Percentiles rank a stretch among this genome's conserved stretches.
Conservation (phyloP, 176 grass and related monocot species). For the Carex littledalei region DNA sequence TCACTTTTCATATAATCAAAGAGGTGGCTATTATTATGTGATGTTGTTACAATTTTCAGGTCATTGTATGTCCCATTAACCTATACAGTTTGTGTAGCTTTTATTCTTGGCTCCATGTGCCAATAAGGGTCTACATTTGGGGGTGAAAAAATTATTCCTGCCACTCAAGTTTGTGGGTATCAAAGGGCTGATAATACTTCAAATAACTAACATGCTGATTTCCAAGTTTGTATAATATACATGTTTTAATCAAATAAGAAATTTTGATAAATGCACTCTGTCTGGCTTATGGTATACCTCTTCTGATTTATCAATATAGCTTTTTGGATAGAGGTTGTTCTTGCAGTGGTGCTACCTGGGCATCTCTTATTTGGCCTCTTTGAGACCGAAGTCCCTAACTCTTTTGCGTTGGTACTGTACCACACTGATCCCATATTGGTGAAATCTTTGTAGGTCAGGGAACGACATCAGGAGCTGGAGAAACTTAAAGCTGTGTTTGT, state of each 20-base stretch:
- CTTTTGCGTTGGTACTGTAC: background rate
- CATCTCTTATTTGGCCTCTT: background rate
- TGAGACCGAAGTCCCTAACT: background rate
- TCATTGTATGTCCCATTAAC: background rate
- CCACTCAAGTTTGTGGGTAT: background rate
- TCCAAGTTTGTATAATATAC: background rate
- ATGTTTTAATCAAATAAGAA: background rate
- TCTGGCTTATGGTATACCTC: no score
- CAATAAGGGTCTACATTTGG: background rate
- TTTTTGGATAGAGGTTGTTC: background rate
- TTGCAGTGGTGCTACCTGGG: background rate
- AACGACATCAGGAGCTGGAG: constrained; percentile 70
- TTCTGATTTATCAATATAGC: no score
- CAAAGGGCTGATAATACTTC: background rate
- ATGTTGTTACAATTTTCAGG: background rate
- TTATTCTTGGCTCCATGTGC: background rate
- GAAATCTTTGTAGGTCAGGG: constrained; percentile 52
- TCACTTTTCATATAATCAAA: background rate
- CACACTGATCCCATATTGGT: background rate
- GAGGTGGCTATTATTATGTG: background rate
- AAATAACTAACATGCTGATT: background rate
- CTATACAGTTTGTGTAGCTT: background rate
- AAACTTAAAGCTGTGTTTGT: constrained; percentile 85
- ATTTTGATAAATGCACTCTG: background rate
- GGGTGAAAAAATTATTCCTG: background rate